Evolutionary conservation across 352 stramenopile species (phyloP).

Genomic region (Pythium inflatum): DNA sequence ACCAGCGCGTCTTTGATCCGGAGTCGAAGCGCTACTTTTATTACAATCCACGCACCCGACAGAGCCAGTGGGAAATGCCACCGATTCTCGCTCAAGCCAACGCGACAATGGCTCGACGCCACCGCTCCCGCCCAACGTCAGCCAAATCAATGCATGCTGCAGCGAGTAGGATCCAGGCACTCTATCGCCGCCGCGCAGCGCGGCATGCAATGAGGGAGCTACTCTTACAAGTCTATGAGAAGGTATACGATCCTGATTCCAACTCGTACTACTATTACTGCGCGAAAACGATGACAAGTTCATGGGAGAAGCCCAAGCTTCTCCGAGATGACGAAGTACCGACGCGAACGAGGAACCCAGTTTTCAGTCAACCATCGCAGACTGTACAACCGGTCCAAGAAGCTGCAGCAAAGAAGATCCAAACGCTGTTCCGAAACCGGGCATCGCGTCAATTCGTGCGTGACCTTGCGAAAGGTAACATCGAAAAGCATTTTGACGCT

Average conservation of each 20-base stretch:
- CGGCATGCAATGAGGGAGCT: conserved; percentile 26
- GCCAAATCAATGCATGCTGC: conserved; percentile 7
- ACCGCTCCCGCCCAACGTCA: not conserved
- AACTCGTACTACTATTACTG: conserved; percentile 41
- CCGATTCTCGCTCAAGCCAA: conserved; percentile 12
- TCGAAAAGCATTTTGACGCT: conserved; percentile 48
- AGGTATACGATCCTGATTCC: conserved; percentile 40
- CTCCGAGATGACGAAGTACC: conserved; percentile 14
- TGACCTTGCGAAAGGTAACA: conserved; percentile 41
- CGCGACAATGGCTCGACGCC: not conserved
- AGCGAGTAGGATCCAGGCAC: conserved; percentile 30
- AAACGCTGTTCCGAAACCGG: conserved; percentile 44
- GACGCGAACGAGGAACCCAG: not conserved
- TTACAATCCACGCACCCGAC: conserved; percentile 44
- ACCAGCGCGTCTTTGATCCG: conserved; percentile 39
- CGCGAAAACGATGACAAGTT: conserved; percentile 35
- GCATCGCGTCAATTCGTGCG: conserved; percentile 41
- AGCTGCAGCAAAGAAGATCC: conserved; percentile 40
- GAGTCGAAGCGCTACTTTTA: conserved; percentile 49
- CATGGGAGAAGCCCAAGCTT: conserved; percentile 40
- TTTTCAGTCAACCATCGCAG: not conserved
- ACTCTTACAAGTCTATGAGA: conserved; percentile 38
- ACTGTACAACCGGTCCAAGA: not conserved
- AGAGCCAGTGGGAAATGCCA: conserved; percentile 46
- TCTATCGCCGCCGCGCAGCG: conserved; percentile 31